phyloP scores from a whole-genome alignment of 768 basidiomycete species.

The Tylopilus rubrobrunneus region DNA sequence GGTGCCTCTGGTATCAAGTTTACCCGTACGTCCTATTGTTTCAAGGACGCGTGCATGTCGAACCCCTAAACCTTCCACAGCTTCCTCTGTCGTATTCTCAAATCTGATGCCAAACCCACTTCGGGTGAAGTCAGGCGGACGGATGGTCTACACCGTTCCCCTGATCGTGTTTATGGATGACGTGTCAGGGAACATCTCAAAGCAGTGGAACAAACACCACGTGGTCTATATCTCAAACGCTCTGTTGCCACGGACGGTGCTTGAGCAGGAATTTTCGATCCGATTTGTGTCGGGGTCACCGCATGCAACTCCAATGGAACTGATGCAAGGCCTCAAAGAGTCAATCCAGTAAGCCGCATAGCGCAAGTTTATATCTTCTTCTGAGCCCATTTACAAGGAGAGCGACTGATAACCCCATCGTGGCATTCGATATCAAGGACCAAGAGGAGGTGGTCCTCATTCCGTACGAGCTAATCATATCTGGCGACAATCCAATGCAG shows the following conservation, averaged over 20 bases:
- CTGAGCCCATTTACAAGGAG: neutral
- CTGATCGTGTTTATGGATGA: slow-evolving; percentile 35
- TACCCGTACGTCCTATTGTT: neutral
- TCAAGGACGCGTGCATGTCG: neutral
- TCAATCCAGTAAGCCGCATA: slow-evolving; percentile 16
- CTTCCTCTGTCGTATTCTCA: neutral
- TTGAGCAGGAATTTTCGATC: slow-evolving; percentile 32
- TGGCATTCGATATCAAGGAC: slow-evolving; percentile 20
- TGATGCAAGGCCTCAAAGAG: slow-evolving; percentile 30
- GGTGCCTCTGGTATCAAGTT: neutral
- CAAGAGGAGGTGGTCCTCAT: slow-evolving; percentile 21
- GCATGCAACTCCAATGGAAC: slow-evolving; percentile 32
- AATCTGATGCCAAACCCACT: slow-evolving; percentile 22
- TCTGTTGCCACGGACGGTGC: slow-evolving; percentile 21
- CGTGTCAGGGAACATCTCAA: slow-evolving; percentile 33
- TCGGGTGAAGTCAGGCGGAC: slow-evolving; percentile 12
- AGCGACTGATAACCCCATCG: neutral
- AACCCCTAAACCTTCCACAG: neutral
- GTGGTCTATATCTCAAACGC: slow-evolving; percentile 33
- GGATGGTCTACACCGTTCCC: slow-evolving; percentile 19
- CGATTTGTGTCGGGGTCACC: slow-evolving; percentile 32
- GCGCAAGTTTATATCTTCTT: neutral
- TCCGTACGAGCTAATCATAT: slow-evolving; percentile 21
- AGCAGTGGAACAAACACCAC: slow-evolving; percentile 38
- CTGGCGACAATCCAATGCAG: slow-evolving; percentile 37